Conservation (phyloP, 768 basidiomycete genomes). For the Calocera cornea region DNA sequence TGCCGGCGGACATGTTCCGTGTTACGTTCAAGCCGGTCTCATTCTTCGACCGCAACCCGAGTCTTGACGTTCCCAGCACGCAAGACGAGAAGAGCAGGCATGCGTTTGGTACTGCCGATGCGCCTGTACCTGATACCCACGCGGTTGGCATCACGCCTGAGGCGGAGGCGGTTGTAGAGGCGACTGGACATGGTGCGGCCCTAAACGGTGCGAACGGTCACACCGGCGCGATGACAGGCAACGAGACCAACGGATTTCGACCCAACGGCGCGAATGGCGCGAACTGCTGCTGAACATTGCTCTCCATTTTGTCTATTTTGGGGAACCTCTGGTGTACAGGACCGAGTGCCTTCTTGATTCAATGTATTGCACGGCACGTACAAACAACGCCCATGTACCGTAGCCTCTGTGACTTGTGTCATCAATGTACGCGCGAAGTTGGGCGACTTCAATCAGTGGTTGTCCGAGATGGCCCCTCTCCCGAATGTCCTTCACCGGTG, state of each 20-base stretch:
- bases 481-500: too few relatives aligned
- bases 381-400: too few relatives aligned
- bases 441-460: too few relatives aligned
- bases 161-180: neutral
- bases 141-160: neutral
- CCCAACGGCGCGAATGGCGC: neutral
- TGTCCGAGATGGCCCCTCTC: too few relatives aligned
- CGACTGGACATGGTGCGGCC: neutral
- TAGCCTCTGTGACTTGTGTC: too few relatives aligned
- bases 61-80: constrained; percentile 73
- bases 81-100: constrained; percentile 48
- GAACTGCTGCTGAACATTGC: neutral
- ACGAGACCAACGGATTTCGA: neutral
- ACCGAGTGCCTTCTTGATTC: neutral
- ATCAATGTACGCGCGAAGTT: too few relatives aligned
- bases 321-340: neutral
- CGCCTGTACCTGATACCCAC: neutral
- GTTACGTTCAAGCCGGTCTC: constrained; percentile 65
- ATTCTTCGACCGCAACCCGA: constrained; percentile 79
- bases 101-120: constrained; percentile 33
- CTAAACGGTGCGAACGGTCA: too few relatives aligned
- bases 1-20: constrained; percentile 66
- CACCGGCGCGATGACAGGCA: too few relatives aligned
- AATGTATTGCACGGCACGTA: too few relatives aligned
- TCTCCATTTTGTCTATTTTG: neutral